Base-by-base conservation (phyloP, 441 rosid genomes). In the Bruguiera hainesii region DNA sequence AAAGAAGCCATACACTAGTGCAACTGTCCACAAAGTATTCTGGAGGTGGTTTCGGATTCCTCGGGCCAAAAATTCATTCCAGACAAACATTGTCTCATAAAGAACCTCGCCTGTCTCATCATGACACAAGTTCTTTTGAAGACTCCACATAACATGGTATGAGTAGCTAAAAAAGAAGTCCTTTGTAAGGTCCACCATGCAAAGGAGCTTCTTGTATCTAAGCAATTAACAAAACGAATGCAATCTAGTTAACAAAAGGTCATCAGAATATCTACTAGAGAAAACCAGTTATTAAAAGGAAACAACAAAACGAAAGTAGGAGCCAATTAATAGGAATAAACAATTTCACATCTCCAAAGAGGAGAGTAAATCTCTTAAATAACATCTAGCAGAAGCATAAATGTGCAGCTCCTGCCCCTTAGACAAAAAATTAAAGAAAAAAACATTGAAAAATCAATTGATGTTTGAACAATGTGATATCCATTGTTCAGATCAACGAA, bases 91-190 rank as follows among this genome's bases (percentile, higher is more conserved):
- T 60, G 96, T 91, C 64, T 91, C 94, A 68, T 96, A 91, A 18
- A 85, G 87, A 56, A 78, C 81, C 46, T 73, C 86, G n/a, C 91
- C 94, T 72, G 82, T 82, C 83, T 86, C 86, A 70, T 72, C 78
- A 69, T 83, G 76, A 75, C 87, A 86, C 79, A 88, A 69, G 78
- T 93, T 93, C 73, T 80, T 89, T 78, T 96, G 99, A 79, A 91
- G 97, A 80, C 98, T 83, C 71, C 87, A 78, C 99, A 93, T 93
- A 56, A 93, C 77, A 80, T 88, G 84, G 82, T 96, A 93, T 5
- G 99, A 91, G 81, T 96, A 96, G 81, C 99, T 96, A 82, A 89
- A 93, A 77, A 81, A 89, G 93, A 96, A 96, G 89, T 96, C 98
- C 83, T 91, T 93, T 3, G 98, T 93, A 66, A 96, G 92, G 82